These are phyloP conservation scores for Cordyceps tenuipes DNA, from an alignment of 2,329 filamentous ascomycete species.

Conservation along the genomic window DNA sequence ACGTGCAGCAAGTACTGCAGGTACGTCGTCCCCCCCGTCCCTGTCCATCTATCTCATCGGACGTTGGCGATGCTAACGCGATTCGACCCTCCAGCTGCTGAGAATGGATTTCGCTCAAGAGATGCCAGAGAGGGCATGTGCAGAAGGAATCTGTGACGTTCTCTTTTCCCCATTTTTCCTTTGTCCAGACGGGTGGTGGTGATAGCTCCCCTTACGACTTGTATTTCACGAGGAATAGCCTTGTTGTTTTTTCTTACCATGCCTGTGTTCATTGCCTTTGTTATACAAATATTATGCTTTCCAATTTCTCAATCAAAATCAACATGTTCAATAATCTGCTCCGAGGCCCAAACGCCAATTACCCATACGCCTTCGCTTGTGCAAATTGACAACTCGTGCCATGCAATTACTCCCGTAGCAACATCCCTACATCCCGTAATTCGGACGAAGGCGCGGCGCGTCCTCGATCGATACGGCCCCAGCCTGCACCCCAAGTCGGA, in stretches of 20 bases:
- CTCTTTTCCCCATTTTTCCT: not conserved
- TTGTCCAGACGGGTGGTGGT: constrained; percentile 16
- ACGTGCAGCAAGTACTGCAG: constrained; percentile 12
- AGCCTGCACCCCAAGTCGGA: constrained; percentile 25
- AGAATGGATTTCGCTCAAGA: not conserved
- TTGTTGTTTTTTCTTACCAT: not conserved
- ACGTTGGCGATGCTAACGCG: not conserved
- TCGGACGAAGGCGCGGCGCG: constrained; percentile 16
- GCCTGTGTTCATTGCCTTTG: not conserved
- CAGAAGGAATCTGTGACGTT: not conserved
- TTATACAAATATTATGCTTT: not conserved
- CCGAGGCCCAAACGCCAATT: not conserved
- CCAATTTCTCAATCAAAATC: not conserved
- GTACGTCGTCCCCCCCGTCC: not conserved
- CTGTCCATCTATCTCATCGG: not conserved
- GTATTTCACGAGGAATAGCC: not conserved
- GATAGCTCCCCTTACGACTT: not conserved
- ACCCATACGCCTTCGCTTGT: not conserved
- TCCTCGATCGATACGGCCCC: constrained; percentile 25
- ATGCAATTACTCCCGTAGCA: constrained; percentile 15
- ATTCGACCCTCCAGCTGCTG: not conserved
- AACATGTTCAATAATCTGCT: not conserved
- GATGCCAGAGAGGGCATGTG: not conserved
- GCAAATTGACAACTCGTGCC: not conserved
- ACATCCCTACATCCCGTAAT: constrained; percentile 27